These are phyloP conservation scores for Saposhnikovia divaricata DNA, from an alignment of 129 eudicot species.

Conservation along the genomic window DNA sequence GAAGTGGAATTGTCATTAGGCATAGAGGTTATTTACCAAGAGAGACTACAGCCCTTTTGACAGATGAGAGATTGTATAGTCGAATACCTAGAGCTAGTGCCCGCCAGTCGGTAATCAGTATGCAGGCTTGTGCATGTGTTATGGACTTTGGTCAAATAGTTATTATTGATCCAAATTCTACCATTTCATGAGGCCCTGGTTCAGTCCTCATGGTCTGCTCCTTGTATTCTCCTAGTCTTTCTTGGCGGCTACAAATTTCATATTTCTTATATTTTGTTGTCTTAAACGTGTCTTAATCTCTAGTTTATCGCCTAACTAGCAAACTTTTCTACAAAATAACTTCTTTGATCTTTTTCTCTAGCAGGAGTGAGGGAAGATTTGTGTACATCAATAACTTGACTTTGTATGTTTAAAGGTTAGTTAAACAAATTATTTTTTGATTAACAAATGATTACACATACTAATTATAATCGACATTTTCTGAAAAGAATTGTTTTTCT, in stretches of 20 bases:
- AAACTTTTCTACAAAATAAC: too few relatives aligned
- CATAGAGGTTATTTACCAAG: neutral
- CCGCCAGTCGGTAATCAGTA: neutral
- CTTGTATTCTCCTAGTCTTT: neutral
- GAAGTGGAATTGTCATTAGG: neutral
- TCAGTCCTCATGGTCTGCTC: neutral
- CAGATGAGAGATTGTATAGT: too few relatives aligned
- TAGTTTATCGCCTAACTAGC: neutral
- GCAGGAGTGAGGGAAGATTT: too few relatives aligned
- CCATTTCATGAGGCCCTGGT: neutral
- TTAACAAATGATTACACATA: neutral
- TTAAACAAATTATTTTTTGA: too few relatives aligned
- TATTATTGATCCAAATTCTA: too few relatives aligned
- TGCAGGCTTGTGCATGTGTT: neutral
- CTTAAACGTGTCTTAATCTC: neutral
- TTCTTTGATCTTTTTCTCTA: too few relatives aligned
- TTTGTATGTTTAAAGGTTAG: too few relatives aligned
- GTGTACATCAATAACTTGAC: too few relatives aligned
- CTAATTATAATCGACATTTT: too few relatives aligned
- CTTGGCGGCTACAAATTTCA: neutral
- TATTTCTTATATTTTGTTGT: too few relatives aligned
- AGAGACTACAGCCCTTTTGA: too few relatives aligned
- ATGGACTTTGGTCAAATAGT: neutral
- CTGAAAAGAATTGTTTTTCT: too few relatives aligned
- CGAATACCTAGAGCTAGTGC: neutral